These are phyloP conservation scores for Alternaria solani DNA, from an alignment of 2,329 filamentous ascomycete species.

Conservation along the genomic window DNA sequence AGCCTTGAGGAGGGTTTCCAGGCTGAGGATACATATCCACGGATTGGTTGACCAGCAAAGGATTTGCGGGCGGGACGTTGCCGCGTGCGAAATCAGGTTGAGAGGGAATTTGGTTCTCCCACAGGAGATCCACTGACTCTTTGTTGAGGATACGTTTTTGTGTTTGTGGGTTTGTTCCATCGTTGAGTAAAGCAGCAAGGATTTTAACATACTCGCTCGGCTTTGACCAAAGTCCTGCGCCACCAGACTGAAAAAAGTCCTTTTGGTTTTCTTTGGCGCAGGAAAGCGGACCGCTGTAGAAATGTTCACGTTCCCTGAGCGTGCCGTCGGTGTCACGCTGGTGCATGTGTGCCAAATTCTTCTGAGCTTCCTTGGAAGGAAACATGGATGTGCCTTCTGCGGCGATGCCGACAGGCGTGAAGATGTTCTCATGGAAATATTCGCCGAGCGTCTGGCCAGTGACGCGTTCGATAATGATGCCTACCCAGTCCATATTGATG, in stretches of 20 bases:
- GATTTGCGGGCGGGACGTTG: conserved; percentile 57
- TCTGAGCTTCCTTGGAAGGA: conserved; percentile 62
- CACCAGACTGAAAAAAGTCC: conserved; percentile 65
- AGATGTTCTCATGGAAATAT: conserved; percentile 58
- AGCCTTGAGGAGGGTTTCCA: conserved; percentile 67
- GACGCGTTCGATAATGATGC: conserved; percentile 57
- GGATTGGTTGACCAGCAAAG: conserved; percentile 57
- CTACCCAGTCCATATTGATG: conserved; percentile 60
- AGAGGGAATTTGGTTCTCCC: conserved; percentile 67
- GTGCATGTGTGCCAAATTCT: conserved; percentile 66
- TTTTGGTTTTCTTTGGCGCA: conserved; percentile 55
- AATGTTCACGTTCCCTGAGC: conserved; percentile 58
- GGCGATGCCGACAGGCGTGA: conserved; percentile 55
- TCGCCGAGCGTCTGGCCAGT: conserved; percentile 55
- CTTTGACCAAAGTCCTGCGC: conserved; percentile 67
- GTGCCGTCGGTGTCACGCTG: conserved; percentile 56
- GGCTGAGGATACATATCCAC: conserved; percentile 60
- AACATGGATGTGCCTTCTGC: conserved; percentile 63
- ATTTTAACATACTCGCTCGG: conserved; percentile 69
- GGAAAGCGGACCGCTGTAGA: conserved; percentile 58
- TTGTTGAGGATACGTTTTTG: conserved; percentile 62
- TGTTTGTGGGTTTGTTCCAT: conserved; percentile 67
- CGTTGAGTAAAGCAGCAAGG: conserved; percentile 69
- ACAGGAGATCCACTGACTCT: conserved; percentile 70
- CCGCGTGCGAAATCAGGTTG: conserved; percentile 60